These are phyloP conservation scores for Fusarium napiforme DNA, from an alignment of 2,329 filamentous ascomycete genomes.

Conservation along the genomic window DNA sequence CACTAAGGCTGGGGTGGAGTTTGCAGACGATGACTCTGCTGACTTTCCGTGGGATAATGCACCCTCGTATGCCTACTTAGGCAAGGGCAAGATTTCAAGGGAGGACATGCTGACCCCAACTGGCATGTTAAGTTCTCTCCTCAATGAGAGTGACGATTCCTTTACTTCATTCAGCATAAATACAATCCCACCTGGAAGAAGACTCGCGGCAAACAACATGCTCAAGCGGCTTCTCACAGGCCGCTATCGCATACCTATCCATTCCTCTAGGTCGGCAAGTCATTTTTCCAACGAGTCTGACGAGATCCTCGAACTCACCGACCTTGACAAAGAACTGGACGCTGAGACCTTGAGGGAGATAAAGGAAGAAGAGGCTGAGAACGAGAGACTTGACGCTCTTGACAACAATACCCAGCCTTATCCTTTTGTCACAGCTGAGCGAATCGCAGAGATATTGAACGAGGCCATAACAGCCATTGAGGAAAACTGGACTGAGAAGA, in stretches of 20 bases:
- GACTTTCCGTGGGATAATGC: conserved; percentile 40
- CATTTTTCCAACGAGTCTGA: conserved; percentile 14
- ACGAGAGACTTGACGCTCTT: conserved; percentile 6
- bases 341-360: conserved; percentile 71
- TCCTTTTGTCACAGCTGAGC: conserved; percentile 52
- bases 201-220: conserved; percentile 54
- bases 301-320: conserved; percentile 18
- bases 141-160: conserved; percentile 32
- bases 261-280: conserved; percentile 20
- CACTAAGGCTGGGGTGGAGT: neutral
- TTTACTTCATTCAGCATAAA: conserved; percentile 46
- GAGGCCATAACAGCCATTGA: conserved; percentile 61
- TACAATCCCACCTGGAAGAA: conserved; percentile 55
- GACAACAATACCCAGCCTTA: neutral
- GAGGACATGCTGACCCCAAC: conserved; percentile 39
- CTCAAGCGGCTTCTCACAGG: conserved; percentile 55
- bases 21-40: neutral
- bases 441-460: conserved; percentile 21
- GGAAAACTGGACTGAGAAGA: conserved; percentile 66
- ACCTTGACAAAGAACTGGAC: conserved; percentile 54
- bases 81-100: conserved; percentile 46
- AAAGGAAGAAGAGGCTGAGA: conserved; percentile 52
- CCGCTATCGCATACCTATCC: conserved; percentile 38
- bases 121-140: conserved; percentile 36
- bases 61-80: conserved; percentile 49